These are phyloP conservation scores for Emydomyces testavorans DNA, from an alignment of 2,329 filamentous ascomycete genomes.

Conservation along the genomic window DNA sequence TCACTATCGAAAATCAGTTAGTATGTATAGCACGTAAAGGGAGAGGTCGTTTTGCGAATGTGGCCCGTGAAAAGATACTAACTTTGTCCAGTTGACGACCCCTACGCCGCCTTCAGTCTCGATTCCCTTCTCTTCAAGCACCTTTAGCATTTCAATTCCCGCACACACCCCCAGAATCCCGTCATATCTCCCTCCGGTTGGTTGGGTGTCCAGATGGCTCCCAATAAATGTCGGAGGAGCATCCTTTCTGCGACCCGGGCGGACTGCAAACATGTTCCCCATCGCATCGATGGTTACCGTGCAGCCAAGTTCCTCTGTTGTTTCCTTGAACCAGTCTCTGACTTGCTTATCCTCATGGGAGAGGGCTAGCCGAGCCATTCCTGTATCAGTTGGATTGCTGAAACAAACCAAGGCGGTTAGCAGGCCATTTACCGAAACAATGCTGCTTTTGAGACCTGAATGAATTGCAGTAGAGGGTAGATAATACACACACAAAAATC, in stretches of 20 bases:
- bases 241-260: conserved; percentile 47
- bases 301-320: conserved; percentile 53
- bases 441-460: too few species aligned
- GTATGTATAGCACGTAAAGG: neutral
- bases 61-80: conserved; percentile 15
- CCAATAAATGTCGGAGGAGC: conserved; percentile 45
- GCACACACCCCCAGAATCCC: conserved; percentile 65
- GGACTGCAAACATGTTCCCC: conserved; percentile 69
- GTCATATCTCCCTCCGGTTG: conserved; percentile 32
- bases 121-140: conserved; percentile 54
- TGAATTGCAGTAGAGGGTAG: too few species aligned
- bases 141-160: conserved; percentile 59
- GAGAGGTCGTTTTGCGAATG: neutral
- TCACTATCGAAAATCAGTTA: conserved; percentile 42
- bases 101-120: conserved; percentile 61
- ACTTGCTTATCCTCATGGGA: conserved; percentile 59
- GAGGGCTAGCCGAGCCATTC: conserved; percentile 64
- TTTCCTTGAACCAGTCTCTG: conserved; percentile 63
- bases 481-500: too few species aligned
- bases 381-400: conserved; percentile 49
- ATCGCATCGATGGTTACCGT: conserved; percentile 58
- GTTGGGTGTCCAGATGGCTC: conserved; percentile 40
- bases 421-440: too few species aligned
- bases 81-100: conserved; percentile 70
- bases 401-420: neutral